A percentile compares a stretch with the other conserved stretches of the same genome.
These are phyloP conservation scores for Basidiobolus meristosporus DNA, from an alignment of 371 early-diverging fungal genomes.

Conservation along the genomic window DNA sequence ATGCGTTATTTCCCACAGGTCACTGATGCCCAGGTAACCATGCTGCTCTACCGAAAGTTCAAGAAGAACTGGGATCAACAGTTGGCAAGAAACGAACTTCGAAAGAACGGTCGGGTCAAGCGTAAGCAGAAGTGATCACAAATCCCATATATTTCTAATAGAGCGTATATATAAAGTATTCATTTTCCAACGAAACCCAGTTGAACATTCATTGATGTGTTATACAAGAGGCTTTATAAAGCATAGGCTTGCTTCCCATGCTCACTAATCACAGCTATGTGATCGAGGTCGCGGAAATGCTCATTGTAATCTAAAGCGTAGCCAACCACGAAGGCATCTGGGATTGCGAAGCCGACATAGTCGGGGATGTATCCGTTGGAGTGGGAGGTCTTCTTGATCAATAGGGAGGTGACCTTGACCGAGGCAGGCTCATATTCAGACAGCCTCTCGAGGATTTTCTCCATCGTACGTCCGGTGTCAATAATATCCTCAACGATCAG, in stretches of 20 bases:
- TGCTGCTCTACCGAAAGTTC: conserved; percentile 67
- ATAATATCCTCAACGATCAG: conserved; percentile 87
- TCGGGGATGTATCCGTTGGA: conserved; percentile 74
- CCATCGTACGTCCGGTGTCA: conserved; percentile 86
- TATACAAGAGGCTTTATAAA: too few relatives aligned
- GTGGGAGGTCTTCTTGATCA: conserved; percentile 74
- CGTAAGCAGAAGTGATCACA: too few relatives aligned
- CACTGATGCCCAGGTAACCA: conserved; percentile 80
- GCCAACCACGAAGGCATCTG: conserved; percentile 75
- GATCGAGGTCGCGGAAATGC: conserved; percentile 82
- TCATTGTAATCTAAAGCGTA: conserved; percentile 83
- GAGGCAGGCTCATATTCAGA: conserved; percentile 49
- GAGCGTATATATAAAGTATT: too few relatives aligned
- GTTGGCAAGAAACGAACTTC: too few relatives aligned
- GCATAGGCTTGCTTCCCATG: too few relatives aligned
- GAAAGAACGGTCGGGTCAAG: too few relatives aligned
- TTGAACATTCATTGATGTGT: too few relatives aligned
- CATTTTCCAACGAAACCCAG: too few relatives aligned
- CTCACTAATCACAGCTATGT: conserved; percentile 76
- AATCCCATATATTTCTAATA: too few relatives aligned
- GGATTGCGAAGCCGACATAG: conserved; percentile 75
- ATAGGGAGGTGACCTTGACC: conserved; percentile 65
- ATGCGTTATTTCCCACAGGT: conserved; percentile 12
- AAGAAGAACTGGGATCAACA: conserved; percentile 62
- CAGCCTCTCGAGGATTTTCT: conserved; percentile 46